phyloP scores from a whole-genome alignment of 1,284 basidiomycete species.

The Erythrobasidium hasegawianum region DNA sequence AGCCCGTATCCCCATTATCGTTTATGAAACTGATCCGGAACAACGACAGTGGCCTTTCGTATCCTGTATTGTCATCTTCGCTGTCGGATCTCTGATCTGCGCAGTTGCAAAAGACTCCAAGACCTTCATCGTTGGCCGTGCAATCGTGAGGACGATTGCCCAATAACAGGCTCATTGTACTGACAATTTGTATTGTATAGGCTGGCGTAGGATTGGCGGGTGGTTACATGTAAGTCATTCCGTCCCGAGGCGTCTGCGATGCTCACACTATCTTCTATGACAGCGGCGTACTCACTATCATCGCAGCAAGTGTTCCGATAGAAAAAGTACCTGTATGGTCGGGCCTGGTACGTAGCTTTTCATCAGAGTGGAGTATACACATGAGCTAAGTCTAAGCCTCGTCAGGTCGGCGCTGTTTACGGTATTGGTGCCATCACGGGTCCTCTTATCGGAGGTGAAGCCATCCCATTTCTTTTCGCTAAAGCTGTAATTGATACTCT shows the following conservation, averaged over 20 bases:
- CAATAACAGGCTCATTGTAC: constrained; percentile 21
- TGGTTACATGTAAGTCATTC: too few species aligned
- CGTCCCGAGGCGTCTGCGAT: too few species aligned
- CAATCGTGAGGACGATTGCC: constrained; percentile 34
- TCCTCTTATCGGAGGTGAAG: constrained; percentile 31
- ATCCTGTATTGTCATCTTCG: constrained; percentile 40
- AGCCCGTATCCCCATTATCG: too few species aligned
- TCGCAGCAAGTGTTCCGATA: background rate
- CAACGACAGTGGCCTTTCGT: constrained; percentile 38
- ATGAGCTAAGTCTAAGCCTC: too few species aligned
- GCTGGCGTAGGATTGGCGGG: constrained; percentile 42
- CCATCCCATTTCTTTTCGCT: too few species aligned
- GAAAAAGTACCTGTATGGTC: constrained; percentile 33
- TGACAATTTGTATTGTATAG: too few species aligned
- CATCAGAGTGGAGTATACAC: too few species aligned
- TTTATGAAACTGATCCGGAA: too few species aligned
- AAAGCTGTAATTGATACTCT: too few species aligned
- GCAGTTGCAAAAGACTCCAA: constrained; percentile 40
- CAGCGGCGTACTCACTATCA: constrained; percentile 33
- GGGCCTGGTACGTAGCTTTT: background rate
- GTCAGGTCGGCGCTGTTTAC: constrained; percentile 38
- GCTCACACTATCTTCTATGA: too few species aligned
- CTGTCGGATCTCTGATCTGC: constrained; percentile 44
- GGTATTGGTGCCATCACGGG: constrained; percentile 38
- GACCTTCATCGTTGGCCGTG: constrained; percentile 45